phyloP scores from a whole-genome alignment of 495 filamentous ascomycete species.

The Neurospora sp. region DNA sequence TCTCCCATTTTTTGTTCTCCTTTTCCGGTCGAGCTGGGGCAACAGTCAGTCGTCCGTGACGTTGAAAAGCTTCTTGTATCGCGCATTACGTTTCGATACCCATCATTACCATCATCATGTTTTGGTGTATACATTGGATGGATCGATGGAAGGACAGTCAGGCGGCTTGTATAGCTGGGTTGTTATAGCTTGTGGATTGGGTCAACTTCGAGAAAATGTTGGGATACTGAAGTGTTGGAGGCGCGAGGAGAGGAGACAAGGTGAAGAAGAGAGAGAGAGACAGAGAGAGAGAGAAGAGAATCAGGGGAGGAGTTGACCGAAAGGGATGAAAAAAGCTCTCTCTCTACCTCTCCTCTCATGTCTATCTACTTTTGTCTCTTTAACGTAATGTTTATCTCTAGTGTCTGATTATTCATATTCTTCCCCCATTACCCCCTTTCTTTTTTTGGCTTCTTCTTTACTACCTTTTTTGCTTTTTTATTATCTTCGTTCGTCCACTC shows the following conservation, averaged over 20 bases:
- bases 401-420: background rate
- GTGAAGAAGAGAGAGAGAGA: too few relatives aligned
- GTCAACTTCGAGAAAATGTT: background rate
- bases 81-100: slow-evolving; percentile 16
- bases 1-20: background rate
- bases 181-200: background rate
- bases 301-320: background rate
- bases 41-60: background rate
- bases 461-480: background rate
- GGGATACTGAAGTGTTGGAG: background rate
- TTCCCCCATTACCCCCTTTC: background rate
- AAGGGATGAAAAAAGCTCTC: background rate
- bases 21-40: background rate
- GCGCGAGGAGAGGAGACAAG: background rate
- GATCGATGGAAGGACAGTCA: background rate
- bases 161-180: background rate
- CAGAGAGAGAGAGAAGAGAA: background rate
- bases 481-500: background rate
- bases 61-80: background rate
- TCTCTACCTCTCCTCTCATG: background rate
- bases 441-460: background rate
- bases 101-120: slow-evolving; percentile 14
- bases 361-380: background rate
- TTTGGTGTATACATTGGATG: background rate
- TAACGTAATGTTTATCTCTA: background rate